Percentiles rank a stretch among this genome's conserved stretches.
phyloP scores from a whole-genome alignment of 345 rosid genomes.

The Eutrema yunnanense region DNA sequence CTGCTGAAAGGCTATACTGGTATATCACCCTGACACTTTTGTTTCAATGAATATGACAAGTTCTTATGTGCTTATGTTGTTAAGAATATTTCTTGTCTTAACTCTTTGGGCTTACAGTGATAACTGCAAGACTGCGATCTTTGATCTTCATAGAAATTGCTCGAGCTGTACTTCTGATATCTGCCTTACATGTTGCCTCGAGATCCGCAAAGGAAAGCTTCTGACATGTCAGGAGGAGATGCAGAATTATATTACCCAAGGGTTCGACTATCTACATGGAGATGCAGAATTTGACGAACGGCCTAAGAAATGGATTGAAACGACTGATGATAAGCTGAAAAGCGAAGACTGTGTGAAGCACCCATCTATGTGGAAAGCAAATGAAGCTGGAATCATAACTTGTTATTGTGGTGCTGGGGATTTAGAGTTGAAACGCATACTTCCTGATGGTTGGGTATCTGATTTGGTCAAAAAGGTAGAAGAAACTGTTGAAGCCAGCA shows the following conservation, averaged over 20 bases:
- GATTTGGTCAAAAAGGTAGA: conserved; percentile 40
- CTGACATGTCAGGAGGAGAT: conserved; percentile 34
- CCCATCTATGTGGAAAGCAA: conserved; percentile 41
- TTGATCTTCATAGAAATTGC: conserved; percentile 55
- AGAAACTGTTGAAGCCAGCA: conserved; percentile 15
- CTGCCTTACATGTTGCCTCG: conserved; percentile 53
- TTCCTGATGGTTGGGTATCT: conserved; percentile 31
- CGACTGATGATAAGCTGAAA: background rate
- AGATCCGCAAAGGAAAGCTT: conserved; percentile 45
- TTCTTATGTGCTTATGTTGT: background rate
- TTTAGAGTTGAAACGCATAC: conserved; percentile 39
- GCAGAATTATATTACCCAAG: conserved; percentile 20
- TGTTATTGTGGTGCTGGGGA: conserved; percentile 48
- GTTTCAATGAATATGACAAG: background rate
- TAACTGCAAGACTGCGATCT: conserved; percentile 54
- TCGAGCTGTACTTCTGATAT: conserved; percentile 43
- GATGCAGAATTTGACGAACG: background rate
- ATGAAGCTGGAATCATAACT: conserved; percentile 45
- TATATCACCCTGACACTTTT: conserved; percentile 15
- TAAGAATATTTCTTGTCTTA: background rate
- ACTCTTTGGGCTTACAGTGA: conserved; percentile 34
- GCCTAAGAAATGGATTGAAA: too few species aligned
- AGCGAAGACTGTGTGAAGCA: conserved; percentile 12
- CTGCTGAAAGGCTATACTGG: conserved; percentile 52
- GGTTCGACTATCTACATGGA: conserved; percentile 44